Evolutionary conservation across 139 green algal genomes (phyloP), one percentile per base, ranked within the genome.

Genomic region (Tetradesmus lagerheimii): DNA sequence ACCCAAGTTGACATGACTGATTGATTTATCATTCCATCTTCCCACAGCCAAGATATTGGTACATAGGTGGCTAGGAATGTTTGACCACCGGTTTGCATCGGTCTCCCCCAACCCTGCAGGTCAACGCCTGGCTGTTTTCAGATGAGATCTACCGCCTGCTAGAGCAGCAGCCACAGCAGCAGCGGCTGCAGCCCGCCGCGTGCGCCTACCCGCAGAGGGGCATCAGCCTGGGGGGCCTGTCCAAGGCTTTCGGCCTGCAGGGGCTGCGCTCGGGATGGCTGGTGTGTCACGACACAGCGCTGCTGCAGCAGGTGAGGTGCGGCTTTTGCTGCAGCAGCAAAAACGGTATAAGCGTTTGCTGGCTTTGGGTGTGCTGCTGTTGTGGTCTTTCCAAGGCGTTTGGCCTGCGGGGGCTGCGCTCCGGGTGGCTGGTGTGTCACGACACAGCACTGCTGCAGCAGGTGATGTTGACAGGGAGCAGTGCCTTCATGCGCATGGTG

Each of bases 101-200:
- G n/a, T n/a, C n/a, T n/a, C n/a, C 50, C 25, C 12, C 57, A 9
- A 4, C 16, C 57, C 57, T 71, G 37, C 57, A 90, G 85, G 78
- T 85, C 35, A 81, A 80, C 53, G 87, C 86, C 6, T 75, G 77
- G 50, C 74, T 93, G 23, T 91, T 93, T 47, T 87, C 41, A 34
- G 90, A 93, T 80, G 90, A 93, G 81, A 90, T 93, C 64, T 93
- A 93, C 81, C 80, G 90, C 35, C 67, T 91, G 45, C 71, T 93
- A 37, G 88, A 88, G 80, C 66, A 66, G 27, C 39, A 66, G n/a
- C 85, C 85, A 2, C 5, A 79, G 9, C 14, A 66, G 41, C 85
- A 89, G 45, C 80, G 57, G 2, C 81, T 92, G n/a, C 12, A 39
- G 38, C 45, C 67, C 15, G 89, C 74, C 20, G 85, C 80, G 11